Conservation (phyloP, 192 early-diverging fungal species). For the Backusella tuberculispora region DNA sequence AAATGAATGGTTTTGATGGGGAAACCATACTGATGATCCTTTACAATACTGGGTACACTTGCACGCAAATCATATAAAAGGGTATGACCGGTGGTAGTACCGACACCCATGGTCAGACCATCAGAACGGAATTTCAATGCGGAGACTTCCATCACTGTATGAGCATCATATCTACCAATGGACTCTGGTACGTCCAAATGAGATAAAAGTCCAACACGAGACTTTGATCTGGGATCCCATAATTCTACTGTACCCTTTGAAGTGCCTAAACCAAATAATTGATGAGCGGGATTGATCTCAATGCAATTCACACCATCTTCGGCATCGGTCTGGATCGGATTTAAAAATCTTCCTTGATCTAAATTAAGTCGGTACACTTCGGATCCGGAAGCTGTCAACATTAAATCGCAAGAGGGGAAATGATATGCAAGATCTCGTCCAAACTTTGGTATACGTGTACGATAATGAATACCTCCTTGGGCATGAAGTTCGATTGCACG, state of each 20-base stretch:
- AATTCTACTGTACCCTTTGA: conserved; percentile 90
- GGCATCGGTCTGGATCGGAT: conserved; percentile 73
- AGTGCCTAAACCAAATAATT: conserved; percentile 90
- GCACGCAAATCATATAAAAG: conserved; percentile 92
- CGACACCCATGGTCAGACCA: conserved; percentile 84
- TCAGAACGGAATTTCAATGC: conserved; percentile 83
- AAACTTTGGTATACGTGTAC: conserved; percentile 93
- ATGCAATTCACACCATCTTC: conserved; percentile 68
- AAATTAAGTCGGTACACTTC: conserved; percentile 93
- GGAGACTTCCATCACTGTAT: conserved; percentile 63
- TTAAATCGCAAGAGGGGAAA: conserved; percentile 88
- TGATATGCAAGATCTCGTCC: conserved; percentile 93
- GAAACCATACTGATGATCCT: conserved; percentile 98
- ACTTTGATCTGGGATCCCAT: conserved; percentile 89
- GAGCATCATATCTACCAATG: conserved; percentile 28
- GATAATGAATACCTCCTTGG: conserved; percentile 94
- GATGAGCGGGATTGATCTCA: conserved; percentile 89
- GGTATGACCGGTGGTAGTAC: conserved; percentile 91
- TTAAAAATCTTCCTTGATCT: conserved; percentile 91
- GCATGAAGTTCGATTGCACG: conserved; percentile 92
- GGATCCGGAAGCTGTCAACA: conserved; percentile 75
- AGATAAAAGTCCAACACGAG: conserved; percentile 72
- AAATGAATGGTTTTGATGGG: conserved; percentile 87
- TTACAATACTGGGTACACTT: conserved; percentile 80
- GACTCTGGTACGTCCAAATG: conserved; percentile 49